These are phyloP conservation scores for Trifolium subterraneum DNA, from an alignment of 306 rosid species.

Conservation along the genomic window DNA sequence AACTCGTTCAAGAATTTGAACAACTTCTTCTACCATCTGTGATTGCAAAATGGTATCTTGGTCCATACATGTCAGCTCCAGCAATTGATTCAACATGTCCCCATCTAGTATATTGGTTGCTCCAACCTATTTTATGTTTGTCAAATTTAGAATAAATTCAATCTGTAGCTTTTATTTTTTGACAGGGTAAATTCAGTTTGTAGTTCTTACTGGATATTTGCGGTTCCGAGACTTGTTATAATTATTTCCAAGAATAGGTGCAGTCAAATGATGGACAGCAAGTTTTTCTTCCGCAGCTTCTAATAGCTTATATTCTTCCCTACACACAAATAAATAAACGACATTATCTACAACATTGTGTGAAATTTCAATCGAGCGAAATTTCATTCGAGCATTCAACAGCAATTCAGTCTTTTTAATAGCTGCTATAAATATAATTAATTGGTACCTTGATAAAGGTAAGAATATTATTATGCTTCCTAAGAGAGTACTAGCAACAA, in stretches of 20 bases:
- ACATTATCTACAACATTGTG: no score
- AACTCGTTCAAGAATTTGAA: neutral
- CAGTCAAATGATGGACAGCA: slow-evolving; percentile 73
- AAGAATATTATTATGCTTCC: slow-evolving; percentile 85
- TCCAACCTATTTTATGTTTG: neutral
- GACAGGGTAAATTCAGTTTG: neutral
- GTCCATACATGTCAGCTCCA: neutral
- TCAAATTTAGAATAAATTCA: no score
- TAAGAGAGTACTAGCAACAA: slow-evolving; percentile 75
- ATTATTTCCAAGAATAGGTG: slow-evolving; percentile 90
- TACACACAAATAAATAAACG: no score
- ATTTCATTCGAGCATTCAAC: no score
- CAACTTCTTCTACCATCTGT: neutral
- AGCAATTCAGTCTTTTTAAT: no score
- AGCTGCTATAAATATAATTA: no score
- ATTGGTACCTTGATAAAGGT: slow-evolving; percentile 86
- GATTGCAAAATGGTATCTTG: neutral
- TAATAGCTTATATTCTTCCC: neutral
- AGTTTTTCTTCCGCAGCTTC: slow-evolving; percentile 48
- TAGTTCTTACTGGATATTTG: slow-evolving; percentile 72
- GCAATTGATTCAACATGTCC: neutral
- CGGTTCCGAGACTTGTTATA: slow-evolving; percentile 85
- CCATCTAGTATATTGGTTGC: neutral
- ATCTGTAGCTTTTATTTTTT: neutral
- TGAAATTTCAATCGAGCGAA: no score